Evolutionary conservation across 148 eudicot species (phyloP).

Genomic region (Cornus controversa): DNA sequence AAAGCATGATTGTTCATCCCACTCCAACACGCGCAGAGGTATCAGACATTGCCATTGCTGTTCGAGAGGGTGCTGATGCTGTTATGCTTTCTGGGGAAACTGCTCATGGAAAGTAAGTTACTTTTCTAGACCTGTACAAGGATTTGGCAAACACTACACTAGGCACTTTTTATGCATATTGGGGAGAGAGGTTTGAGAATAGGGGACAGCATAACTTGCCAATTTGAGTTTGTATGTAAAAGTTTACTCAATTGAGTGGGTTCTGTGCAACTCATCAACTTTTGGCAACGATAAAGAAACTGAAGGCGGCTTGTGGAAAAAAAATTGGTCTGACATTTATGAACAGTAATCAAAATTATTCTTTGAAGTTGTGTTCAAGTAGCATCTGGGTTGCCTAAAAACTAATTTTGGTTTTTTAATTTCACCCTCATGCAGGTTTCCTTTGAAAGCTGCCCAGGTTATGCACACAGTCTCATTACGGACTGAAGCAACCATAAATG

Average conservation of each 20-base stretch:
- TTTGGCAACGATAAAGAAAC: background rate
- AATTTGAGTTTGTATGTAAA: background rate
- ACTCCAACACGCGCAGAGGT: slow-evolving; percentile 99
- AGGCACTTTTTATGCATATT: background rate
- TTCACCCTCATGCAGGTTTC: slow-evolving; percentile 56
- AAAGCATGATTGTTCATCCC: slow-evolving; percentile 98
- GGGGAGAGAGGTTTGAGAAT: background rate
- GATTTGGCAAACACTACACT: background rate
- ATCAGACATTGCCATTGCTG: slow-evolving; percentile 98
- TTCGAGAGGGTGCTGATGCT: slow-evolving; percentile 96
- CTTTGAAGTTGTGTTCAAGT: background rate
- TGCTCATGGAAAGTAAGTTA: slow-evolving; percentile 95
- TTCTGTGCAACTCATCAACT: background rate
- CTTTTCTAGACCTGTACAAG: background rate
- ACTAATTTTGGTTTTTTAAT: background rate
- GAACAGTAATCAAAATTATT: background rate
- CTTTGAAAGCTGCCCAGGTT: slow-evolving; percentile 93
- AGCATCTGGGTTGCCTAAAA: background rate
- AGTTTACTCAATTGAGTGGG: background rate
- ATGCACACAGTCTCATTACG: slow-evolving; percentile 98
- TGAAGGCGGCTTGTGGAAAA: background rate
- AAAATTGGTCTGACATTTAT: background rate
- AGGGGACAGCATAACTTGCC: background rate
- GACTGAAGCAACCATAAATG: slow-evolving; percentile 78
- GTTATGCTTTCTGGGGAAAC: slow-evolving; percentile 99